Evolutionary conservation across 805 yeast species (phyloP).

Genomic region (Geotrichum ghanense): DNA sequence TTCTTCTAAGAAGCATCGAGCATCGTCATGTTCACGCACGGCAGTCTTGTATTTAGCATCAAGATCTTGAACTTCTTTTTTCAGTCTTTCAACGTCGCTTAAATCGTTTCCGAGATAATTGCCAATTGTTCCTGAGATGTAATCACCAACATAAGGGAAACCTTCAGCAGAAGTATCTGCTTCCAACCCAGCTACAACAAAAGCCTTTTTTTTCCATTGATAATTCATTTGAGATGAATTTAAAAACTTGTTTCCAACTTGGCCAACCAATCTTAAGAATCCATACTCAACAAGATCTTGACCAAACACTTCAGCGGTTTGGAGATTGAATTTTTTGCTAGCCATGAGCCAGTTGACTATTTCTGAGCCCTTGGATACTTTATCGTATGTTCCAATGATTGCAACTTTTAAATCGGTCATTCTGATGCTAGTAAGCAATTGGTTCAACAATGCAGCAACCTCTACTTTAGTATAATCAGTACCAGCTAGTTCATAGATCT

Average conservation of each 20-base stretch:
- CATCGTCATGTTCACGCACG: slow-evolving; percentile 48
- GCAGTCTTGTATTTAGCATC: slow-evolving; percentile 46
- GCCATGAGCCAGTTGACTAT: slow-evolving; percentile 49
- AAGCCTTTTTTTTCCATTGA: slow-evolving; percentile 61
- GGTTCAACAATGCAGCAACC: slow-evolving; percentile 31
- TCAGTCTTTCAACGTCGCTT: slow-evolving; percentile 34
- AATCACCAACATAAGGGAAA: slow-evolving; percentile 23
- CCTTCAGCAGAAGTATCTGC: slow-evolving; percentile 8
- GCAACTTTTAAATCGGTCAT: slow-evolving; percentile 48
- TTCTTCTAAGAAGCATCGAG: slow-evolving; percentile 68
- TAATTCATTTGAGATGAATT: slow-evolving; percentile 59
- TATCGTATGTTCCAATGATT: slow-evolving; percentile 52
- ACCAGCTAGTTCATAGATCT: slow-evolving; percentile 11
- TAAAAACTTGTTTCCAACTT: slow-evolving; percentile 43
- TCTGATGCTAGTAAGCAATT: slow-evolving; percentile 38
- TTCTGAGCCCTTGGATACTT: slow-evolving; percentile 49
- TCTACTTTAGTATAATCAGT: slow-evolving; percentile 25
- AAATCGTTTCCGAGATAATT: slow-evolving; percentile 15
- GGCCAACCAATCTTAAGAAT: slow-evolving; percentile 51
- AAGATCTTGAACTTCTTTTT: slow-evolving; percentile 44
- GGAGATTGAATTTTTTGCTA: slow-evolving; percentile 37
- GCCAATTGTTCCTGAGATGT: slow-evolving; percentile 14
- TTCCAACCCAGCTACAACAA: slow-evolving; percentile 29
- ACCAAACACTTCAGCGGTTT: slow-evolving; percentile 62
- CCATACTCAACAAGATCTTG: slow-evolving; percentile 57